phyloP scores from a whole-genome alignment of 225 moss, liverwort and hornwort genomes.

The Bryum argenteum region DNA sequence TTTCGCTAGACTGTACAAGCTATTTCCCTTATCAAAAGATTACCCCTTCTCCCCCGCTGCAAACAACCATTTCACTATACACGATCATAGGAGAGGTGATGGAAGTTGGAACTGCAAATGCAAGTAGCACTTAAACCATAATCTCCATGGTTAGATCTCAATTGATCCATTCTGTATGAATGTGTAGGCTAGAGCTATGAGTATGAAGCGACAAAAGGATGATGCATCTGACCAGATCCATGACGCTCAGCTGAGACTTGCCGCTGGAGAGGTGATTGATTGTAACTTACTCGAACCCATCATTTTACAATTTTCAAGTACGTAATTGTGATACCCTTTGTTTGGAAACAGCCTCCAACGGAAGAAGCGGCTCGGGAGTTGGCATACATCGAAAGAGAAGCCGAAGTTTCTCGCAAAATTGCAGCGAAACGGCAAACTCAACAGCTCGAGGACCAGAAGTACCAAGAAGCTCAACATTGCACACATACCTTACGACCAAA shows the following conservation, averaged over 20 bases:
- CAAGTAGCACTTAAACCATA: too few relatives aligned
- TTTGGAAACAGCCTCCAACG: slow-evolving; percentile 51
- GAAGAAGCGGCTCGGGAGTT: slow-evolving; percentile 38
- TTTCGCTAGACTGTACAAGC: too few relatives aligned
- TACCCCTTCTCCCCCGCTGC: too few relatives aligned
- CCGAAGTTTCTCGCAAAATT: slow-evolving; percentile 31
- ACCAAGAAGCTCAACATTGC: slow-evolving; percentile 48
- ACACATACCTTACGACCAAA: slow-evolving; percentile 39
- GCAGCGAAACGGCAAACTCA: slow-evolving; percentile 36
- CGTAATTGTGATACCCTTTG: background rate
- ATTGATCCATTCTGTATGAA: slow-evolving; percentile 1
- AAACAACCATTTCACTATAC: too few relatives aligned
- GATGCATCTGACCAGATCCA: slow-evolving; percentile 48
- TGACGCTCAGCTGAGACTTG: slow-evolving; percentile 61
- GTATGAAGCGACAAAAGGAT: slow-evolving; percentile 64
- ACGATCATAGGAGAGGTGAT: too few relatives aligned
- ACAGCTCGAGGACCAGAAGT: slow-evolving; percentile 31
- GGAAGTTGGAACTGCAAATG: too few relatives aligned
- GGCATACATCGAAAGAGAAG: slow-evolving; percentile 45
- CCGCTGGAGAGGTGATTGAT: slow-evolving; percentile 63
- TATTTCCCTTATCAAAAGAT: too few relatives aligned
- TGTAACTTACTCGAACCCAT: background rate
- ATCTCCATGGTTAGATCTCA: too few relatives aligned
- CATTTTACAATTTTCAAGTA: background rate
- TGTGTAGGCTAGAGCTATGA: slow-evolving; percentile 62